These are phyloP conservation scores for Trypanosoma scelopori DNA, from an alignment of 208 protist species.

Conservation along the genomic window DNA sequence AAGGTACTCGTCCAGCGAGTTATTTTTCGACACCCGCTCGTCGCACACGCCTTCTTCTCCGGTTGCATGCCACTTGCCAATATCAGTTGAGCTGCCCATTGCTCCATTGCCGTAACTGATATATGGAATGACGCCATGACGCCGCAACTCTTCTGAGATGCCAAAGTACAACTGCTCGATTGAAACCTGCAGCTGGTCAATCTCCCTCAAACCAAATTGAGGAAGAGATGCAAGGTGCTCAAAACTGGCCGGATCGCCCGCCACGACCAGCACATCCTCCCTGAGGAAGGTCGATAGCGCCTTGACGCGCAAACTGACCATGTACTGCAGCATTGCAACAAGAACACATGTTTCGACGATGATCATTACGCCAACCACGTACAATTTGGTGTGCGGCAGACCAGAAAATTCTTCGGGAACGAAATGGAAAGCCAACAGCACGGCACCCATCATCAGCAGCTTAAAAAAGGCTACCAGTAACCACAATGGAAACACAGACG, in stretches of 20 bases:
- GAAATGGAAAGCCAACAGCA: not conserved
- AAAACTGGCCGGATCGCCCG: constrained; percentile 18
- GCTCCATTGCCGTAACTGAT: constrained; percentile 3
- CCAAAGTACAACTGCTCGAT: constrained; percentile 23
- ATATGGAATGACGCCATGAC: constrained; percentile 2
- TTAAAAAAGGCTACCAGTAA: not conserved
- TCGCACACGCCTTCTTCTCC: not conserved
- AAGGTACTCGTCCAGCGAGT: constrained; percentile 12
- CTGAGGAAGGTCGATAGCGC: not conserved
- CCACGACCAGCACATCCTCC: constrained; percentile 15
- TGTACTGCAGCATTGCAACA: constrained; percentile 6
- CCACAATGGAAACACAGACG: constrained; percentile 10
- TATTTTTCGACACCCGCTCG: not conserved
- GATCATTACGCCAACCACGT: constrained; percentile 13
- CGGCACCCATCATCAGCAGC: constrained; percentile 1
- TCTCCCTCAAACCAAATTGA: not conserved
- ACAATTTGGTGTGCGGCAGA: constrained; percentile 7
- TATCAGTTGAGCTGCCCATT: not conserved
- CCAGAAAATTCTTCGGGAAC: constrained; percentile 10
- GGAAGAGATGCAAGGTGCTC: not conserved
- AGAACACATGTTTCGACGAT: not conserved
- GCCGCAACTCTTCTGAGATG: not conserved
- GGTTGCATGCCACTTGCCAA: not conserved
- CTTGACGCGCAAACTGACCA: constrained; percentile 9
- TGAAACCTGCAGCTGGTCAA: constrained; percentile 13